Evolutionary conservation across 805 yeast genomes (phyloP), one percentile per base, ranked within the genome.

Genomic region (Cyberlindnera suaveolens): DNA sequence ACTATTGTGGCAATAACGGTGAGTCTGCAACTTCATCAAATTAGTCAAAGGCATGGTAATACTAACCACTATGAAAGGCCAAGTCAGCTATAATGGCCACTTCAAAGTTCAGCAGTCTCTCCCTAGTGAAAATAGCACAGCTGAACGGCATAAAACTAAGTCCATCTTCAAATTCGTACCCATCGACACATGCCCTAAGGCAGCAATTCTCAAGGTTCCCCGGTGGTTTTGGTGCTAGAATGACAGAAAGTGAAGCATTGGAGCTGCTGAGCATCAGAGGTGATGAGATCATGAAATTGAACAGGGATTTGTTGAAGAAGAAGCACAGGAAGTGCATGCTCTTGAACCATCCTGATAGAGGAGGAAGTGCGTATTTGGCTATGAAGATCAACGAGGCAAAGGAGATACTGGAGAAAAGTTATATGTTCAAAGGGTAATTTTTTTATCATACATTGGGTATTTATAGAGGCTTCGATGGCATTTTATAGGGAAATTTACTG

Each of bases 341-440:
- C 64, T 67, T 77, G 11, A 87, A 87, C 61, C 96, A 87, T 60
- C 96, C 96, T 1, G 96, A 87, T 62, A 78, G 83, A 53, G 96
- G 96, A 3, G 96, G 96, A 2, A 82, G 90, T 37, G 79, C 87
- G 16, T 84, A 74, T 51, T 55, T 87, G 49, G 93, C 96, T 20
- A 80, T 86, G 62, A 88, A 87, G 66, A 83, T 88, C 39, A 87
- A 88, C 57, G 86, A 82, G 60, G 96, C 96, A 30, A 89, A 85
- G 61, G 90, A 80, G 42, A 68, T 85, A 36, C 71, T 87, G 53
- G 93, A 86, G 53, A 78, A 80, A 63, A 74, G 88, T 49, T 65
- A 65, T 47, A 56, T 70, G 63, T 57, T 69, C 41, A 61, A 62
- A 36, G 39, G 47, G 19, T 44, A 31, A 46, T 13, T 18, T 11